Percentiles rank a stretch among this genome's conserved stretches.
These are phyloP conservation scores for Eucalyptus grandis DNA, from an alignment of 345 rosid genomes.

Conservation along the genomic window DNA sequence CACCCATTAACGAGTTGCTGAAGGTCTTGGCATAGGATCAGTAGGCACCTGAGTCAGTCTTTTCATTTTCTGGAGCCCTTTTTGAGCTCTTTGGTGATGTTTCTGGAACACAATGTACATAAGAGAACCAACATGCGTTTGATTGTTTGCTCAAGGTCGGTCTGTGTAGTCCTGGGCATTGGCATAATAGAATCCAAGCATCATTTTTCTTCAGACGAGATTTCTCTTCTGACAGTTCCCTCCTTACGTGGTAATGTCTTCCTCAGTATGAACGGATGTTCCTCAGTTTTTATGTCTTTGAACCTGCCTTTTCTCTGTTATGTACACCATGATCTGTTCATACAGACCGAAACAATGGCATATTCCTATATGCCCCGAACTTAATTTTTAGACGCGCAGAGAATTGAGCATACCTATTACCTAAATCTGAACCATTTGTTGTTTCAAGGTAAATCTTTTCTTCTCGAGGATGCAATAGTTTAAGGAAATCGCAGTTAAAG, in stretches of 20 bases:
- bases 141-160: not conserved
- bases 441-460: not conserved
- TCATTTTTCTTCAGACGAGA: not conserved
- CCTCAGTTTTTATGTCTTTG: not conserved
- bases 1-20: constrained; percentile 1
- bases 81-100: not conserved
- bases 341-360: not conserved
- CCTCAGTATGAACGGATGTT: not conserved
- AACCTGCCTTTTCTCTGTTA: not conserved
- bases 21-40: not conserved
- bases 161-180: not conserved
- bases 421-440: not conserved
- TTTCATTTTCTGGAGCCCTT: not conserved
- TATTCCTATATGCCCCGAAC: not conserved
- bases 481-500: not conserved
- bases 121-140: not conserved
- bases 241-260: not conserved
- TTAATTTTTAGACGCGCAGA: no score
- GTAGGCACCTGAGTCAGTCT: not conserved
- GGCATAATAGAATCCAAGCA: not conserved
- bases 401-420: not conserved
- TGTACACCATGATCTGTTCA: not conserved
- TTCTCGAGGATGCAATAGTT: not conserved
- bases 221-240: not conserved
- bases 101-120: not conserved